Evolutionary conservation across 2,329 filamentous ascomycete species (phyloP).

Genomic region (Onygenales sp.): DNA sequence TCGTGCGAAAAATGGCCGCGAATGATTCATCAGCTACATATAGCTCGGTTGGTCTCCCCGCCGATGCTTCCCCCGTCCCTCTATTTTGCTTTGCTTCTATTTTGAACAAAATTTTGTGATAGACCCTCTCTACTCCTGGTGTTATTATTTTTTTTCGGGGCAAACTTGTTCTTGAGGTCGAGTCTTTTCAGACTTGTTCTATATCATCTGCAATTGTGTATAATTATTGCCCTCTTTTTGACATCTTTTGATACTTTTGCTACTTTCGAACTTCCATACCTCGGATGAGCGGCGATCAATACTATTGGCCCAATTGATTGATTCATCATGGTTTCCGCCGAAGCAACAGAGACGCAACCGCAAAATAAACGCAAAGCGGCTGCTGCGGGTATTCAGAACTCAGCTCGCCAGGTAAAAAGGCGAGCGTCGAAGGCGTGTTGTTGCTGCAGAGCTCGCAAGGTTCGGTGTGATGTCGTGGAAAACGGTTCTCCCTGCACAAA

Average conservation of each 20-base stretch:
- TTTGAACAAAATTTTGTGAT: background rate
- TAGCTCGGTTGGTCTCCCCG: slow-evolving; percentile 7
- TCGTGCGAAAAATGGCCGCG: slow-evolving; percentile 13
- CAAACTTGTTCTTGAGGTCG: background rate
- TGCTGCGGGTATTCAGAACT: slow-evolving; percentile 44
- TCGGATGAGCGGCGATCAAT: background rate
- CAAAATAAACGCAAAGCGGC: slow-evolving; percentile 49
- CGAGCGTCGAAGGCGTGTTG: slow-evolving; percentile 43
- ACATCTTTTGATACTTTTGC: background rate
- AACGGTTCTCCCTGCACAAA: slow-evolving; percentile 30
- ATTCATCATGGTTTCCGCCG: slow-evolving; percentile 12
- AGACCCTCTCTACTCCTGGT: background rate
- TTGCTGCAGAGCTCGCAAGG: slow-evolving; percentile 44
- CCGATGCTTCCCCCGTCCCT: background rate
- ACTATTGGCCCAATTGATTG: slow-evolving; percentile 7
- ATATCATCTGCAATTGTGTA: no score
- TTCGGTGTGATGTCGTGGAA: slow-evolving; percentile 43
- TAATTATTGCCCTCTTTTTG: background rate
- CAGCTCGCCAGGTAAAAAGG: slow-evolving; percentile 59
- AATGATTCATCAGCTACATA: slow-evolving; percentile 11
- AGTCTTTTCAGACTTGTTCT: background rate
- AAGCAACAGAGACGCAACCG: slow-evolving; percentile 20
- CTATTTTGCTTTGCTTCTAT: background rate
- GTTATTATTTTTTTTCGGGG: background rate
- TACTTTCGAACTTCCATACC: background rate